Base-by-base conservation (phyloP, 148 eudicot genomes). In the Nepenthes mirabilis region DNA sequence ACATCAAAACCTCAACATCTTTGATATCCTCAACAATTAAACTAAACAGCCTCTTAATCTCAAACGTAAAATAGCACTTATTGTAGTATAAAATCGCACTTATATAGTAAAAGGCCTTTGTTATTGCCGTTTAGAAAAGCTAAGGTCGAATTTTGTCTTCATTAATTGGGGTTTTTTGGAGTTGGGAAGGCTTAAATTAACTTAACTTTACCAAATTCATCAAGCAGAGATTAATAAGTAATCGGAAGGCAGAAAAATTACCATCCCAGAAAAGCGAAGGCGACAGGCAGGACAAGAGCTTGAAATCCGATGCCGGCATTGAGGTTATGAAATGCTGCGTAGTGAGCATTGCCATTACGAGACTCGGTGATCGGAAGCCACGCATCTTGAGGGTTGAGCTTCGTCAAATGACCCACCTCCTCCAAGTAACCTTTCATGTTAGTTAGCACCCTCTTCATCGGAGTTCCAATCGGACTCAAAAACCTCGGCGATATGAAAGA, bases 341-440 rank as follows among this genome's bases (percentile, higher is more conserved):
- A 93, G 59, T 93, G 89, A 1, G 98, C 95, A 63, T 93, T 93
- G 2, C 98, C 98, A 59, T 93, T 93, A 2, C 98, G 68, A 13
- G 95, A 88, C 65, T 93, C 98, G 13, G 98, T 93, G 9, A 93
- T 93, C 4, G 99, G 96, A 51, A 93, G 87, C 99, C 99, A 93
- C 32, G 96, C 95, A 63, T 93, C 99, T 68, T 93, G 99, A 1
- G 99, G 99, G 59, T 93, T 88, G 4, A 93, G 91, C 70, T 93
- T 93, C 1, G 99, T 93, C 5, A 93, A 60, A 48, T 93, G 99
- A 0, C 99, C 99, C 34, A 93, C 82, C 56, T 93, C 99, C 64
- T 93, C 99, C 52, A 93, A 70, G 32, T 93, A 93, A 2, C 87
- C 82, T 55, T 93, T 93, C 99, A 93, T 93, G 62, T 93, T 93